Base-by-base conservation (phyloP, 1,139 yeast species). In the Magnusiomyces suaveolens region DNA sequence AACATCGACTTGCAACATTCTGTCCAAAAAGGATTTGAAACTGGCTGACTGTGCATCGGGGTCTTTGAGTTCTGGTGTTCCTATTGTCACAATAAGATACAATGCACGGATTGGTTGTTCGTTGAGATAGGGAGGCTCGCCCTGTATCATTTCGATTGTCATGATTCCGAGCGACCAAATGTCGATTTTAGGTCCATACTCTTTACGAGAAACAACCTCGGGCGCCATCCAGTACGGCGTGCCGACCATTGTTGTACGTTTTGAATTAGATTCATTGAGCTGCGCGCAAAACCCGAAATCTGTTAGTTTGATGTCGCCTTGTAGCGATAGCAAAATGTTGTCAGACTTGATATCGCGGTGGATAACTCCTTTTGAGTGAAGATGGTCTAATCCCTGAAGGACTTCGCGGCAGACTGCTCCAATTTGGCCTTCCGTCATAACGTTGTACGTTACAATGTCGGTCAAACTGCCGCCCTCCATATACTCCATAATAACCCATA, bases 191-290 rank as follows among this genome's bases (percentile, higher is more conserved):
- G 97, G 95, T 1, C 97, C 98, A 69, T 92, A 92, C 64, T 89
- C 96, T 67, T 90, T 89, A 60, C 96, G 77, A 10, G 89, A 82
- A 23, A 92, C 96, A 56, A 92, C 96, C 70, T 92, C 98, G 1
- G 98, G 98, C 0, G 98, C 98, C 98, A 92, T 92, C 98, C 98
- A 92, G 69, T 92, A 92, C 3, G 98, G 98, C 0, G 98, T 92
- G 16, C 98, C 98, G 21, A 92, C 98, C 95, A 92, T 87, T 1
- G 98, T 92, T 6, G 95, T 89, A 69, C 98, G 81, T 71, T 90
- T 90, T 59, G 84, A 72, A 57, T 87, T 84, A 52, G 80, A 75
- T 65, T 90, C 97, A 62, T 86, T 90, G 62, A 92, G 86, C 69
- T 90, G 97, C 0, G 98, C 98, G 74, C 98, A 92, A 72, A 90